Base-by-base conservation (phyloP, 345 rosid genomes). In the Linum lewisii region DNA sequence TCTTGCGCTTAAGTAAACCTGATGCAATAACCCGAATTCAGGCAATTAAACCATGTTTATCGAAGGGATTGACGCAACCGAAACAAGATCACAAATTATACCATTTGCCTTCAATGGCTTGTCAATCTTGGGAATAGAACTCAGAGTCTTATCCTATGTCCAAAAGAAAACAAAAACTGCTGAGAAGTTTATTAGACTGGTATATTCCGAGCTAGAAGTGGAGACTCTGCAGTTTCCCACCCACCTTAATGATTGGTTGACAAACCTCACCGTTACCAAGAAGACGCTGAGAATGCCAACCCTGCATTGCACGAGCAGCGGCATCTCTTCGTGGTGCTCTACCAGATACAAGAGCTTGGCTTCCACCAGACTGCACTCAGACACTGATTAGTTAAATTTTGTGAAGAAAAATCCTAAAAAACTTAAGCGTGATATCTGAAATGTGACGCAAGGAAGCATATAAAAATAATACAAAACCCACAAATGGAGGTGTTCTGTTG, bases 291-390 rank as follows among this genome's bases (percentile, higher is more conserved):
- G 75, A 71, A 49, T 71, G 75, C 75, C 75, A 71, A 18, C 75
- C 75, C 42, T 71, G 63, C 75, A 71, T 71, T n/a, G 74, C 74
- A 56, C 74, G 74, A 61, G 74, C 69, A 49, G 74, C 74, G 51
- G 74, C 66, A 65, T 71, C 74, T 44, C 74, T 65, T 20, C 70
- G 53, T 8, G 45, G 45, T 37, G 66, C 70, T 62, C 74, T 56
- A 22, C 70, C 74, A 4, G 74, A 61, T 57, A 62, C 70, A 44
- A 61, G 60, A 51, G 66, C 70, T 57, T 65, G 66, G 61, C 63
- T 71, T 61, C 70, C 74, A 14, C 60, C 38, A 20, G 59, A 53
- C 74, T 71, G 66, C 55, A 61, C 59, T 37, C 10, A 42, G 2
- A 13, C 10, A 56, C 24, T 47, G 14, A 49, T 9, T 42, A 23